phyloP scores from a whole-genome alignment of 78 protist genomes.

The Dictyostelium brefeldianum region DNA sequence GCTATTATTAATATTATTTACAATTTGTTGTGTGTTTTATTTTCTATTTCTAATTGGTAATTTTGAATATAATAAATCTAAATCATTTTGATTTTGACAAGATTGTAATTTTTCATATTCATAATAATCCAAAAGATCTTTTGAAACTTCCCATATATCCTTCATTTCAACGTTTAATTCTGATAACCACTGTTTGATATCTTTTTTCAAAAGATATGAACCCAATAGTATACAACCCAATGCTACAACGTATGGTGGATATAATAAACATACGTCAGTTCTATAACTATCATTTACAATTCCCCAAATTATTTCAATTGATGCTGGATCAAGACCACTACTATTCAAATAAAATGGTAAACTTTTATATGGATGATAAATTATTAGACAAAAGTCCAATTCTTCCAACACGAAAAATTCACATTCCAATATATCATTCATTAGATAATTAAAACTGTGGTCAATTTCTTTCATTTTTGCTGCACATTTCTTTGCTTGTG shows the following conservation, averaged over 20 bases:
- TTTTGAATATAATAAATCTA: slow-evolving; percentile 16
- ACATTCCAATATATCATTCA: slow-evolving; percentile 82
- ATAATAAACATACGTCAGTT: slow-evolving; percentile 73
- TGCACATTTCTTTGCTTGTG: slow-evolving; percentile 77
- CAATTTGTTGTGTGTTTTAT: background rate
- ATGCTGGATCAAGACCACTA: slow-evolving; percentile 53
- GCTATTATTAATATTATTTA: background rate
- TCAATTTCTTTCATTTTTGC: slow-evolving; percentile 75
- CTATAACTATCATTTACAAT: slow-evolving; percentile 84
- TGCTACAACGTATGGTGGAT: slow-evolving; percentile 83
- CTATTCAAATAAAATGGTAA: slow-evolving; percentile 47
- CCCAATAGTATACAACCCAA: slow-evolving; percentile 78
- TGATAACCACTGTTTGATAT: slow-evolving; percentile 77
- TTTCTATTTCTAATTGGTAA: slow-evolving; percentile 51
- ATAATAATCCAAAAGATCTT: slow-evolving; percentile 67
- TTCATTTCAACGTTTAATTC: slow-evolving; percentile 83
- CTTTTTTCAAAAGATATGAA: slow-evolving; percentile 34
- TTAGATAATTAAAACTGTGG: slow-evolving; percentile 40
- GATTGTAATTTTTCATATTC: slow-evolving; percentile 55
- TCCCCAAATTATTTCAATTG: slow-evolving; percentile 66
- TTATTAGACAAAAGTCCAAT: slow-evolving; percentile 54
- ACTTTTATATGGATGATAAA: slow-evolving; percentile 81
- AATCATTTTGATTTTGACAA: background rate
- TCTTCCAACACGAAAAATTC: slow-evolving; percentile 84
- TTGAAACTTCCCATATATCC: slow-evolving; percentile 81